Evolutionary conservation across 805 yeast genomes (phyloP).

Genomic region (Yamadazyma akitaensis): DNA sequence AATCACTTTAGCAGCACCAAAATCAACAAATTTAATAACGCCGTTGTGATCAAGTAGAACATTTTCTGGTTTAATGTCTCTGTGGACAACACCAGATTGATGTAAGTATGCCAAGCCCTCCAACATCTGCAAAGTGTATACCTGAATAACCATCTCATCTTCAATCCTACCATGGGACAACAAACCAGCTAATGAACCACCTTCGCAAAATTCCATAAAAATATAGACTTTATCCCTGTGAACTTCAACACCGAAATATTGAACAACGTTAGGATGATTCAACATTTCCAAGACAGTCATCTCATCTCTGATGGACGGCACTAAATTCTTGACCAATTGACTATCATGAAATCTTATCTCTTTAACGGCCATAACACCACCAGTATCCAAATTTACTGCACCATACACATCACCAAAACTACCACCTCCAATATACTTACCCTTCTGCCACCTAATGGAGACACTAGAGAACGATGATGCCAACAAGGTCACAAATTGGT

Average conservation of each 20-base stretch:
- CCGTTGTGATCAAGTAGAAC: constrained; percentile 87
- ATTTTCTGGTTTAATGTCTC: constrained; percentile 96
- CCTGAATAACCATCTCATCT: constrained; percentile 89
- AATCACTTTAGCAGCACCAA: constrained; percentile 94
- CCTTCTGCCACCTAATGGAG: constrained; percentile 96
- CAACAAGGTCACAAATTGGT: constrained; percentile 78
- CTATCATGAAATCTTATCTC: constrained; percentile 89
- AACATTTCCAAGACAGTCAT: constrained; percentile 95
- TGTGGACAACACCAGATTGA: constrained; percentile 91
- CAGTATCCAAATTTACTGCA: constrained; percentile 89
- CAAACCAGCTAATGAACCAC: constrained; percentile 85
- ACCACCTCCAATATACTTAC: constrained; percentile 90
- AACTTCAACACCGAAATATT: constrained; percentile 95
- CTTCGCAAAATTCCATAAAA: constrained; percentile 96
- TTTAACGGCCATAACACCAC: constrained; percentile 95
- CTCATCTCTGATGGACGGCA: constrained; percentile 89
- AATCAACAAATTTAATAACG: constrained; percentile 91
- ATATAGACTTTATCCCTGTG: constrained; percentile 93
- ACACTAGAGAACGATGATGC: constrained; percentile 88
- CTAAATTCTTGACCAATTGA: constrained; percentile 77
- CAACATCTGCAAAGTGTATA: constrained; percentile 85
- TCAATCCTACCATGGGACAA: constrained; percentile 91
- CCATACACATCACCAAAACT: constrained; percentile 93
- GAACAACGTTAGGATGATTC: constrained; percentile 94
- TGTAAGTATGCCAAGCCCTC: constrained; percentile 95